A percentile compares a stretch with the other conserved stretches of the same genome.
Conservation (phyloP, 108 stramenopile species). For the Conticribra weissflogii region DNA sequence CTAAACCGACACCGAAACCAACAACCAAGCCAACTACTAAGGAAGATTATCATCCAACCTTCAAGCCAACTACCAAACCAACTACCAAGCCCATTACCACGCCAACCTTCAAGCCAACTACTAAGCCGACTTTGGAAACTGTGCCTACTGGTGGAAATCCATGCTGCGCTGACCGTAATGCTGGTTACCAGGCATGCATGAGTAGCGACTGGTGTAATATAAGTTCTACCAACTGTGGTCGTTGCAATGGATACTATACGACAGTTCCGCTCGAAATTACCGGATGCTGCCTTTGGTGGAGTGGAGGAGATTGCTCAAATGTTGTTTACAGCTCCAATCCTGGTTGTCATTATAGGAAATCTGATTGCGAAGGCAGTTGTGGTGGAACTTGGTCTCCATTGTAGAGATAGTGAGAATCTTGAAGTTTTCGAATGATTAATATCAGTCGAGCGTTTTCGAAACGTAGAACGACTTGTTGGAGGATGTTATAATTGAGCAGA, state of each 20-base stretch:
- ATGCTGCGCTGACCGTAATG: constrained; percentile 24
- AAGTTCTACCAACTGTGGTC: constrained; percentile 5
- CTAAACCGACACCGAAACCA: constrained; percentile 6
- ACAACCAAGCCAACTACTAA: constrained; percentile 4
- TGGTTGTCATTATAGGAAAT: constrained; percentile 21
- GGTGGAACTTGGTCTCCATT: constrained; percentile 24
- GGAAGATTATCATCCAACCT: background rate
- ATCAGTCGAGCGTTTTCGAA: too few relatives aligned
- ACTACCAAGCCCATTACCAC: constrained; percentile 11
- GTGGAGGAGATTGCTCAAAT: constrained; percentile 8
- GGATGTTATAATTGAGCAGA: too few relatives aligned
- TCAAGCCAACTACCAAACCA: background rate
- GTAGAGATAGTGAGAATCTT: too few relatives aligned
- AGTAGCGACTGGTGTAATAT: constrained; percentile 12
- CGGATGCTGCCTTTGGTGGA: constrained; percentile 33
- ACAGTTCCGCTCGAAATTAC: constrained; percentile 13
- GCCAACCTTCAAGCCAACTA: background rate
- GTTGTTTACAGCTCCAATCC: constrained; percentile 9
- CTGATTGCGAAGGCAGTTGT: constrained; percentile 21
- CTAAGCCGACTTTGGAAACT: background rate
- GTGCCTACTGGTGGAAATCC: background rate
- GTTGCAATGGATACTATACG: constrained; percentile 1
- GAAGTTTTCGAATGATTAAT: too few relatives aligned
- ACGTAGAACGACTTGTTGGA: too few relatives aligned
- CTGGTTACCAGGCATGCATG: constrained; percentile 24